Evolutionary conservation across 2,329 filamentous ascomycete genomes (phyloP).

Genomic region (Fusarium avenaceum): DNA sequence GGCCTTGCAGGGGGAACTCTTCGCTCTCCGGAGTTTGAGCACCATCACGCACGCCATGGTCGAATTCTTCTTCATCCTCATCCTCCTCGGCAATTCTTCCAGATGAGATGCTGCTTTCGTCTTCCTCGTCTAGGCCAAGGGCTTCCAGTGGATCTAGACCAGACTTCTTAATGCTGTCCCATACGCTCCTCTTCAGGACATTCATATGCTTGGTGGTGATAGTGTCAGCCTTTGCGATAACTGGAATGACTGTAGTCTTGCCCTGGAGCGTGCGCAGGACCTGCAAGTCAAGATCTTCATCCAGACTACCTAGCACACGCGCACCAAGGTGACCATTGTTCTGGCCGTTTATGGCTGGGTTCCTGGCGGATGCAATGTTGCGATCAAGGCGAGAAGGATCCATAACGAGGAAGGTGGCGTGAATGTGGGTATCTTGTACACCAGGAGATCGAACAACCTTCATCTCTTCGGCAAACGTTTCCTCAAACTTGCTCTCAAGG

Average conservation of each 20-base stretch:
- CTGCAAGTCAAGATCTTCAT: conserved; percentile 91
- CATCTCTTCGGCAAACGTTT: conserved; percentile 97
- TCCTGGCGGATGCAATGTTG: conserved; percentile 79
- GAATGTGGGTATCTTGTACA: conserved; percentile 95
- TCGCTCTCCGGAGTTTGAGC: conserved; percentile 50
- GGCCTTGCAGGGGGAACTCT: conserved; percentile 58
- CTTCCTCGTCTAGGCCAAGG: conserved; percentile 83
- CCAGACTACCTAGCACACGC: conserved; percentile 75
- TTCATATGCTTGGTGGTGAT: conserved; percentile 96
- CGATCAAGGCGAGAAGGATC: conserved; percentile 88
- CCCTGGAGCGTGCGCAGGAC: conserved; percentile 88
- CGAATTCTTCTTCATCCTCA: conserved; percentile 42
- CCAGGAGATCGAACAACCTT: conserved; percentile 95
- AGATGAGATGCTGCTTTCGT: conserved; percentile 70
- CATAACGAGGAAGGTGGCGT: conserved; percentile 92
- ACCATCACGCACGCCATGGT: conserved; percentile 36
- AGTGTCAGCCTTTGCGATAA: conserved; percentile 97
- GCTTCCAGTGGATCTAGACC: conserved; percentile 90
- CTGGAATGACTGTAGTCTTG: conserved; percentile 94
- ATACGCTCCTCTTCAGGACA: conserved; percentile 90
- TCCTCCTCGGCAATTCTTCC: conserved; percentile 70
- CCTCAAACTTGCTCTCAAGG: conserved; percentile 97
- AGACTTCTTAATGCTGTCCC: conserved; percentile 86
- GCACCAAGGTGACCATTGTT: conserved; percentile 60
- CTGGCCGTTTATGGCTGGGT: conserved; percentile 63